These are phyloP conservation scores for Penstemon barbatus DNA, from an alignment of 257 asterid genomes.

Conservation along the genomic window DNA sequence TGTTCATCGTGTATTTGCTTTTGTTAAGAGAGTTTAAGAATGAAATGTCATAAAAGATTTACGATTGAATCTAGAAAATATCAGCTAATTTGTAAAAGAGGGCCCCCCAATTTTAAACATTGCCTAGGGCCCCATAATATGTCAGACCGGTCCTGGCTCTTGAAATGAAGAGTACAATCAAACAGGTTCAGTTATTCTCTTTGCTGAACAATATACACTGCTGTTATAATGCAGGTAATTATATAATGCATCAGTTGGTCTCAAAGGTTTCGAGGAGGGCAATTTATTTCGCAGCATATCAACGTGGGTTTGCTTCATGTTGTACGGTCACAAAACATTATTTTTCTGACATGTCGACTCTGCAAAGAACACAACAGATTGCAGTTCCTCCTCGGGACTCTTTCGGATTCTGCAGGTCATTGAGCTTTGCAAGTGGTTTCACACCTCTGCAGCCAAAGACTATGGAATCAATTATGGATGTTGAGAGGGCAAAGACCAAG, in stretches of 20 bases:
- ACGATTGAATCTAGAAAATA: too few relatives aligned
- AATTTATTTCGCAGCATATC: conserved; percentile 33
- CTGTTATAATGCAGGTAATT: conserved; percentile 39
- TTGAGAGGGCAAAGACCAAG: conserved; percentile 73
- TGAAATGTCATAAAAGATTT: too few relatives aligned
- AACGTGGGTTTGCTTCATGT: conserved; percentile 19
- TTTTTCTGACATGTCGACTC: conserved; percentile 31
- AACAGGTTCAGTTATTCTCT: too few relatives aligned
- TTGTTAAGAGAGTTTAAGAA: too few relatives aligned
- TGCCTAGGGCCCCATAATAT: too few relatives aligned
- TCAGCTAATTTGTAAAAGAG: too few relatives aligned
- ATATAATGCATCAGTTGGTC: conserved; percentile 40
- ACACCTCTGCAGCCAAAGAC: conserved; percentile 67
- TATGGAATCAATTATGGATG: conserved; percentile 68
- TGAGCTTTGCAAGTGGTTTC: conserved; percentile 79
- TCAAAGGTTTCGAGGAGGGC: conserved; percentile 45
- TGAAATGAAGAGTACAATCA: too few relatives aligned
- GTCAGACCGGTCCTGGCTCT: too few relatives aligned
- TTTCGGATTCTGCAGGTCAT: conserved; percentile 49
- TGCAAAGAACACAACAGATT: conserved; percentile 32
- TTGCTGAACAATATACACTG: too few relatives aligned
- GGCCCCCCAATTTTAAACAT: too few relatives aligned
- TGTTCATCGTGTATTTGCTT: too few relatives aligned
- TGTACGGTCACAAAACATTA: too few relatives aligned
- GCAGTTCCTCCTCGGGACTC: conserved; percentile 48